Conservation (phyloP, 2,329 filamentous ascomycete genomes). For the Didymella pinodella region DNA sequence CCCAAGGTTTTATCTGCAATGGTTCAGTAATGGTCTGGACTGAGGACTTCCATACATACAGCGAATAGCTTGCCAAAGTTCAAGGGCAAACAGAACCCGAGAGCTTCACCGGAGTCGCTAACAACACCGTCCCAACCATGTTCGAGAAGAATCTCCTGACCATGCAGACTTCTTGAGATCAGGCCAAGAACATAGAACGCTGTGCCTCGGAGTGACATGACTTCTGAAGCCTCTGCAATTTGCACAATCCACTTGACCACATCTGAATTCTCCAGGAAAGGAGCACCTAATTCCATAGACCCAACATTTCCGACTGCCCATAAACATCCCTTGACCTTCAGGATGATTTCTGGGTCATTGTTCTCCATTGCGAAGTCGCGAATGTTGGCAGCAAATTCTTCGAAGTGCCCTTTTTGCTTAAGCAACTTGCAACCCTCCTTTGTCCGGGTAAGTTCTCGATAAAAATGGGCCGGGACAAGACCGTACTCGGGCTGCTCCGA, state of each 20-base stretch:
- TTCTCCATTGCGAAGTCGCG: constrained; percentile 85
- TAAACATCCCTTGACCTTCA: constrained; percentile 94
- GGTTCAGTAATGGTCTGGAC: constrained; percentile 24
- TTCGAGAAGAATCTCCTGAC: constrained; percentile 87
- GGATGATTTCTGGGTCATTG: constrained; percentile 82
- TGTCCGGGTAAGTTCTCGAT: constrained; percentile 91
- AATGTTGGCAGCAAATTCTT: constrained; percentile 89
- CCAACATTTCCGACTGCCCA: constrained; percentile 99
- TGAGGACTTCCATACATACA: constrained; percentile 52
- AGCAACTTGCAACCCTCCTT: constrained; percentile 90
- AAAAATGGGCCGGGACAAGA: constrained; percentile 93
- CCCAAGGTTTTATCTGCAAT: constrained; percentile 51
- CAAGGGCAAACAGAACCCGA: constrained; percentile 86
- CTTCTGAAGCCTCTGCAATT: constrained; percentile 86
- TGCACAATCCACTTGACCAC: constrained; percentile 86
- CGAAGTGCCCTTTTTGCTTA: constrained; percentile 93
- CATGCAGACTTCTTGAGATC: constrained; percentile 90
- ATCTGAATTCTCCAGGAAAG: constrained; percentile 88
- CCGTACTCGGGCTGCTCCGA: constrained; percentile 60
- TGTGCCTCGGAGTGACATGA: constrained; percentile 92
- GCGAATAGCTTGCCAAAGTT: constrained; percentile 81
- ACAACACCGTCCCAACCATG: constrained; percentile 93
- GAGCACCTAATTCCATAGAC: constrained; percentile 95
- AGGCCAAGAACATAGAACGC: constrained; percentile 95
- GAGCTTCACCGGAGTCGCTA: constrained; percentile 79